A percentile compares a stretch with the other conserved stretches of the same genome.
phyloP scores from a whole-genome alignment of 768 basidiomycete genomes.

The Suillus hirtellus region DNA sequence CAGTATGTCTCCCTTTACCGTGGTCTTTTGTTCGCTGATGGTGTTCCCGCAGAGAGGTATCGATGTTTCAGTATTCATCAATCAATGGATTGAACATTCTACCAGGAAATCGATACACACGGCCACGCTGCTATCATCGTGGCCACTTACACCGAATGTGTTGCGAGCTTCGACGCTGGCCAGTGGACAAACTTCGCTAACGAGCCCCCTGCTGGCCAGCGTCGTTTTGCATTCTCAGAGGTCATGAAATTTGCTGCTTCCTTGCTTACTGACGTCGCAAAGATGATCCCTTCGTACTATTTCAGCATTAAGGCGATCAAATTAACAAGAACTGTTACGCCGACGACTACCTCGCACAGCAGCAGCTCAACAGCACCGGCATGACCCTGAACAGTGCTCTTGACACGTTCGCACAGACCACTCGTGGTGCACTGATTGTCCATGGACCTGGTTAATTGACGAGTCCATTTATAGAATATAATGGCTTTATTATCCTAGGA shows the following conservation, averaged over 20 bases:
- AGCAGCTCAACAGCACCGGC: constrained; percentile 33
- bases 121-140: constrained; percentile 53
- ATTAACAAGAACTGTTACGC: constrained; percentile 62
- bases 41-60: neutral
- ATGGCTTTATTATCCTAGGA: constrained; percentile 38
- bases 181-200: too few species aligned
- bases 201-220: too few species aligned
- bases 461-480: neutral
- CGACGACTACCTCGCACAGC: constrained; percentile 56
- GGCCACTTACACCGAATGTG: constrained; percentile 59
- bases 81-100: too few species aligned
- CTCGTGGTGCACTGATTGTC: constrained; percentile 33
- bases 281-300: constrained; percentile 51
- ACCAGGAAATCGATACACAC: too few species aligned
- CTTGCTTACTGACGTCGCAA: constrained; percentile 51
- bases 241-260: constrained; percentile 37
- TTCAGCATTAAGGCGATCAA: constrained; percentile 82
- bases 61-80: too few species aligned
- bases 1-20: constrained; percentile 33
- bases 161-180: constrained; percentile 52
- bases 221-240: too few species aligned
- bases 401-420: constrained; percentile 34
- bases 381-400: constrained; percentile 44
- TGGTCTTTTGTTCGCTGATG: neutral
- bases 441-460: constrained; percentile 44